Base-by-base conservation (phyloP, 805 yeast species). In the Yamadazyma tumulicola region DNA sequence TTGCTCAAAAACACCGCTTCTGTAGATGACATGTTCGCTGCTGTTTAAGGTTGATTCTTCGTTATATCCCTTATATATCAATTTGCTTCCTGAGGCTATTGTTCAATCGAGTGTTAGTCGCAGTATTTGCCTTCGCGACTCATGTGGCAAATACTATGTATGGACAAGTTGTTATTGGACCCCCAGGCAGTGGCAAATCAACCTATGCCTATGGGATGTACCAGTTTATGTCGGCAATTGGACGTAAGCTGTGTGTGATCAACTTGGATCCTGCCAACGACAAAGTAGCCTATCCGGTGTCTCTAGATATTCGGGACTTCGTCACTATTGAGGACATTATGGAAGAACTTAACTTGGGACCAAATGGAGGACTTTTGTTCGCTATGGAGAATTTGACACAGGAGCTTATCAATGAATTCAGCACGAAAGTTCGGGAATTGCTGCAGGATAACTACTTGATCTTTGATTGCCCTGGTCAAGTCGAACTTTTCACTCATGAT, bases 401-500 rank as follows among this genome's bases (percentile, higher is more conserved):
- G 47, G 96, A 89, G 48, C 95, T 89, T 51, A 81, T 93, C 34
- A 97, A 97, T 16, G 96, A 88, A 44, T 93, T 72, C 55, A 86
- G 84, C 46, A 95, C 85, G 49, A 97, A 91, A 51, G 64, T 91
- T 20, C 67, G 71, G 38, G 64, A 69, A 20, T 62, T 88, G 9
- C 74, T 83, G 4, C 54, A 64, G 23, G 69, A 74, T 12, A 76
- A 80, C 25, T 91, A 86, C 51, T 65, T 91, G 46, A 85, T 91
- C 23, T 88, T 91, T 57, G 97, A 91, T 56, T 89, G 97, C 57
- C 97, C 97, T 0, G 98, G 98, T 1, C 98, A 93, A 56, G 93
- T 88, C 1, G 99, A 93, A 55, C 71, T 93, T 11, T 93, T 85
- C 61, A 93, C 99, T 3, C 94, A 85, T 52, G 95, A 86, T 49